Evolutionary conservation across 306 rosid species (phyloP), one percentile per base, ranked within the genome.

Genomic region (Coriaria nepalensis): DNA sequence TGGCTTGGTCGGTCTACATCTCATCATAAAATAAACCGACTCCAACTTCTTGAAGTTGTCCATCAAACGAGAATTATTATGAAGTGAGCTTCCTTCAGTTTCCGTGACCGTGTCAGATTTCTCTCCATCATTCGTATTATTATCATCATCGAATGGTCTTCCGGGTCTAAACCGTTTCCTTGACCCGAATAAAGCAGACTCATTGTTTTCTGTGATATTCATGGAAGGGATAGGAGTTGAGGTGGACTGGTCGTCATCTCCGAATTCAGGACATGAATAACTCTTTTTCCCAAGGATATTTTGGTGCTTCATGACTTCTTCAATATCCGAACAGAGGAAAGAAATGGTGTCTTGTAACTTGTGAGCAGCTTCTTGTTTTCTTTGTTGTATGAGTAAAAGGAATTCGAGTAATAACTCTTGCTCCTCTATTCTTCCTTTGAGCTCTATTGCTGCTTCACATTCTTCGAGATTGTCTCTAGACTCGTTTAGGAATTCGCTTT

Each of bases 41-140:
- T 92, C 98, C 37, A 92, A 77, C 63, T 85, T 85, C 77, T 92
- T 82, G 37, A 92, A 92, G 74, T 92, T 85, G 67, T 79, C 79
- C 93, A 79, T 79, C 65, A 92, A 65, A 40, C 94, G 86, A 47
- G 78, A 82, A 67, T 65, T 75, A 61, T 62, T 82, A 14, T 70
- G 73, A 68, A 73, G 79, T 53, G 67, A 50, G 57, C 71, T 63
- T 58, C 67, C 88, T 10, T 52, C 55, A 49, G 50, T 71, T 49
- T 68, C 75, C 33, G 35, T 32, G 6, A 33, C 52, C 47, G 52
- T 33, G 35, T 57, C 63, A 4, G 53, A 43, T 46, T 66, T 76
- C 53, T 57, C 73, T 57, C 64, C 67, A 43, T 53, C 78, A 45
- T 61, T 75, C 10, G 66, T 51, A 67, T 75, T 78, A 65, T 84